Percentiles rank a stretch among this genome's conserved stretches.
These are phyloP conservation scores for Pythium aphanidermatum DNA, from an alignment of 352 stramenopile species.

Conservation along the genomic window DNA sequence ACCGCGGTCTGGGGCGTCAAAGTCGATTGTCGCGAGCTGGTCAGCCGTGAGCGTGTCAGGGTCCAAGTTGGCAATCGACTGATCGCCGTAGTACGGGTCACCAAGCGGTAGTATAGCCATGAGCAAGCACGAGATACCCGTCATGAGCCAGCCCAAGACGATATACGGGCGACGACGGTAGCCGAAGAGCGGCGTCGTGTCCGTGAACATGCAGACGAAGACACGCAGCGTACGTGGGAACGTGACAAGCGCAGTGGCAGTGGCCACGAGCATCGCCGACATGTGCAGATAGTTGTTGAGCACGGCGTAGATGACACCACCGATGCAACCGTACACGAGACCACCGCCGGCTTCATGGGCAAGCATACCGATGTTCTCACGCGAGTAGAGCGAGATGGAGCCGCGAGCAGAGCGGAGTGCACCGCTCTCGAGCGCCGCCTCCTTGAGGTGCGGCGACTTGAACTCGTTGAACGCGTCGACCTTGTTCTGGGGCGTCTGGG, in stretches of 20 bases:
- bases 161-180: conserved; percentile 45
- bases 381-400: conserved; percentile 23
- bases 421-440: conserved; percentile 2
- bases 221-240: conserved; percentile 27
- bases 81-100: conserved; percentile 52
- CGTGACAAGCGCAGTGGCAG: conserved; percentile 23
- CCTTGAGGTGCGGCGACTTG: conserved; percentile 4
- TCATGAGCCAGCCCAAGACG: conserved; percentile 28
- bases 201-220: conserved; percentile 36
- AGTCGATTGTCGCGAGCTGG: conserved; percentile 32
- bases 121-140: conserved; percentile 24
- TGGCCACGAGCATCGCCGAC: conserved; percentile 21
- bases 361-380: conserved; percentile 29
- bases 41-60: conserved; percentile 25
- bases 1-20: conserved; percentile 31
- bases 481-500: neutral
- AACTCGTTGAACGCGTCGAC: conserved; percentile 6
- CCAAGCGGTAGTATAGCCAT: conserved; percentile 32
- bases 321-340: conserved; percentile 20
- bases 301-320: conserved; percentile 27
- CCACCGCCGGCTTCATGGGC: conserved; percentile 23
- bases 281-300: conserved; percentile 35
- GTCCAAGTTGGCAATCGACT: conserved; percentile 21
- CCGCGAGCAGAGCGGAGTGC: conserved; percentile 17
- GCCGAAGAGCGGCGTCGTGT: conserved; percentile 34